A percentile compares a stretch with the other conserved stretches of the same genome.
These are phyloP conservation scores for Microthyrium microscopicum DNA, from an alignment of 2,329 filamentous ascomycete species.

Conservation along the genomic window DNA sequence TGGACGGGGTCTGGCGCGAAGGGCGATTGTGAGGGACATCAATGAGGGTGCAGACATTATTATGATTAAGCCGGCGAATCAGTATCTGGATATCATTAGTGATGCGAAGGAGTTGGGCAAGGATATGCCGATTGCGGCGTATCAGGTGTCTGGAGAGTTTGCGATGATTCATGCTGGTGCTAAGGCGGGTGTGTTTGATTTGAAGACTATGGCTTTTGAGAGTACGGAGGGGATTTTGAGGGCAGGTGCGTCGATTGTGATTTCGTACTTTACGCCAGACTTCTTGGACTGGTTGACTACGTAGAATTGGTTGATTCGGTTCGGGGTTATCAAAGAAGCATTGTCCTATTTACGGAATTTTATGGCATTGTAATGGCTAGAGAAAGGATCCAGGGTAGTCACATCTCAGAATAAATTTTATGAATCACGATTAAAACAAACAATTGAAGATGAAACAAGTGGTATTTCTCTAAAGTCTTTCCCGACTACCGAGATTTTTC, in stretches of 20 bases:
- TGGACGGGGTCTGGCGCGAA: slow-evolving; percentile 75
- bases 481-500: too few relatives aligned
- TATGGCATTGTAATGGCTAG: too few relatives aligned
- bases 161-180: slow-evolving; percentile 96
- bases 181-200: slow-evolving; percentile 89
- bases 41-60: slow-evolving; percentile 91
- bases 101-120: slow-evolving; percentile 89
- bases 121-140: slow-evolving; percentile 84
- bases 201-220: slow-evolving; percentile 90
- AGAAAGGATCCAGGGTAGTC: too few relatives aligned
- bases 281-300: slow-evolving; percentile 49
- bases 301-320: too few relatives aligned
- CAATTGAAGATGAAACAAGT: too few relatives aligned
- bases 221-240: slow-evolving; percentile 83
- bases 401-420: too few relatives aligned
- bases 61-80: slow-evolving; percentile 95
- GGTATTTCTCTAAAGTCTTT: too few relatives aligned
- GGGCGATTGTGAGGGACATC: slow-evolving; percentile 82
- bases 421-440: too few relatives aligned
- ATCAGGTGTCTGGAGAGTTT: slow-evolving; percentile 93
- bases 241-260: slow-evolving; percentile 81
- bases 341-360: too few relatives aligned
- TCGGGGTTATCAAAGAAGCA: too few relatives aligned
- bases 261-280: slow-evolving; percentile 86
- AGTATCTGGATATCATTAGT: slow-evolving; percentile 93